These are phyloP conservation scores for Amaranthus cruentus DNA, from an alignment of 148 eudicot species.

Conservation along the genomic window DNA sequence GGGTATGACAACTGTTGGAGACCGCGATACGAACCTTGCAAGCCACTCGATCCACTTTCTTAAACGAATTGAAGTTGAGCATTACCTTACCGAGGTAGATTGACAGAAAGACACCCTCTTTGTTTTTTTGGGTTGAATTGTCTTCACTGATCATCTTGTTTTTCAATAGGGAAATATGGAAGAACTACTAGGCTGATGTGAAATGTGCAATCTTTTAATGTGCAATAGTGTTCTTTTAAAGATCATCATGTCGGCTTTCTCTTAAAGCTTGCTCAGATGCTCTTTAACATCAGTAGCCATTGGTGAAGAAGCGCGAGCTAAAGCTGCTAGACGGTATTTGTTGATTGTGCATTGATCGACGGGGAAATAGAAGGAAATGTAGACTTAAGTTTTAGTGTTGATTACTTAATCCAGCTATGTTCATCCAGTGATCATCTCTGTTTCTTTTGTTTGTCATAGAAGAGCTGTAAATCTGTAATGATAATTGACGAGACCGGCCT, in stretches of 20 bases:
- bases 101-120: neutral
- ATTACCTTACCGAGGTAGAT: conserved; percentile 70
- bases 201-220: neutral
- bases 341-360: neutral
- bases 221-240: neutral
- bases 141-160: neutral
- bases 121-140: neutral
- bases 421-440: too few relatives aligned
- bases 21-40: conserved; percentile 73
- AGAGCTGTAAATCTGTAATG: neutral
- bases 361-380: neutral
- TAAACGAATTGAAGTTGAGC: conserved; percentile 88
- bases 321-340: neutral
- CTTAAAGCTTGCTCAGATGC: neutral
- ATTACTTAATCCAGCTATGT: too few relatives aligned
- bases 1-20: conserved; percentile 67
- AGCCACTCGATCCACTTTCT: conserved; percentile 86
- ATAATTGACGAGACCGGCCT: neutral
- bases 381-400: neutral
- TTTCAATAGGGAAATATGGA: conserved; percentile 73
- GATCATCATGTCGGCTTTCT: neutral
- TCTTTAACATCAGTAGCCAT: neutral
- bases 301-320: neutral
- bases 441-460: neutral
- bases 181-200: conserved; percentile 62